Evolutionary conservation across 2,329 filamentous ascomycete species (phyloP), one percentile per base, ranked within the genome.

Genomic region (Fusarium coicis): DNA sequence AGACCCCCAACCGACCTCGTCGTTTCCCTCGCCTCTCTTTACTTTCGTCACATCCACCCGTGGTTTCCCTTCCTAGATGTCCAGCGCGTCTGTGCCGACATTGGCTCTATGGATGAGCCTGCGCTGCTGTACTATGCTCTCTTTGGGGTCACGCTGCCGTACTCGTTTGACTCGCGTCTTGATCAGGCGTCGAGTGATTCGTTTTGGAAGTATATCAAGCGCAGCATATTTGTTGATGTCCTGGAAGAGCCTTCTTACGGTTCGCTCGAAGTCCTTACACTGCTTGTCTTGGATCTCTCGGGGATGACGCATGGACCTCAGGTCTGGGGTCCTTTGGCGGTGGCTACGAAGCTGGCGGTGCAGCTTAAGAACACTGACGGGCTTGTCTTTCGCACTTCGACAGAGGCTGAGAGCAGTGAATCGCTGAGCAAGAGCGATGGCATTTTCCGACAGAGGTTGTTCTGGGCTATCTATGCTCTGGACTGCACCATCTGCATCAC

Each of bases 51-150:
- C 28, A 61, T 36, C 14, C 49, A 61, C 26, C 49, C 58, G 32
- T 61, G 58, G 37, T 36, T 61, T 36, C 58, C 58, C 21, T 61
- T 61, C n/a, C 19, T 61, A 23, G 58, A 61, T 5, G 37, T 61
- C 1, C 30, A 61, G 18, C 49, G 58, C 11, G 58, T 61, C 37
- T 61, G 52, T n/a, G 37, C 49, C 1, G 58, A 61, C 5, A 18
- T 61, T 7, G 58, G 58, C 2, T 61, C 49, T 1, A 61, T 26
- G 23, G 49, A 61, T 43, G 37, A 61, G 5, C 58, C 49, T 2
- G 52, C 49, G 2, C 32, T 56, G 18, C 30, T 61, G 1, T 54
- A 61, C 30, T 54, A 61, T 7, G 30, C 58, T 12, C 30, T 61
- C 9, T 61, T 61, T 14, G 49, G 58, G 4, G 49, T 61, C 2